Evolutionary conservation across 2,329 filamentous ascomycete species (phyloP).

Genomic region (Neofusicoccum umdonicola): DNA sequence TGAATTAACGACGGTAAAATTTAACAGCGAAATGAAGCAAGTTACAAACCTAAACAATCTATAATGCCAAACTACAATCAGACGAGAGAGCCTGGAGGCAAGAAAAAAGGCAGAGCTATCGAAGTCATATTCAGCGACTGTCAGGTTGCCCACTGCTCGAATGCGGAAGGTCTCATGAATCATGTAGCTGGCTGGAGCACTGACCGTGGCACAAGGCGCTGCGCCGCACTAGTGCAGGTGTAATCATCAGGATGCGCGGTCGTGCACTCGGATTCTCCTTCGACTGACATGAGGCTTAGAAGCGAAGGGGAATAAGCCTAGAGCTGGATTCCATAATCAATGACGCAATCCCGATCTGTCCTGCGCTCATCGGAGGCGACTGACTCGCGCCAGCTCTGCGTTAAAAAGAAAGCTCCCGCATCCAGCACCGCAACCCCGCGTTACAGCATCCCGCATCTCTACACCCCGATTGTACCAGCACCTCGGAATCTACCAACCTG

Average conservation of each 20-base stretch:
- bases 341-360: conserved; percentile 1
- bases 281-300: neutral
- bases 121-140: neutral
- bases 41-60: too few relatives aligned
- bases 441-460: neutral
- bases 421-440: neutral
- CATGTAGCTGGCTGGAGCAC: neutral
- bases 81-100: too few relatives aligned
- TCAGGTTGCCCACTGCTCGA: neutral
- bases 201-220: neutral
- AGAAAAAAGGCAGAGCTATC: too few relatives aligned
- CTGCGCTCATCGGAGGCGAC: conserved; percentile 3
- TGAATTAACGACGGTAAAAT: too few relatives aligned
- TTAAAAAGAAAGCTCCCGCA: neutral
- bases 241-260: neutral
- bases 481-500: neutral
- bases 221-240: neutral
- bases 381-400: conserved; percentile 12
- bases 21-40: too few relatives aligned
- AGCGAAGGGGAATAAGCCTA: neutral
- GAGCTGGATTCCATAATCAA: conserved; percentile 1
- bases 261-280: neutral
- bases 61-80: too few relatives aligned
- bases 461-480: neutral
- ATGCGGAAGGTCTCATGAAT: neutral